Evolutionary conservation across 2,329 filamentous ascomycete species (phyloP).

Genomic region (Fusarium sp.): DNA sequence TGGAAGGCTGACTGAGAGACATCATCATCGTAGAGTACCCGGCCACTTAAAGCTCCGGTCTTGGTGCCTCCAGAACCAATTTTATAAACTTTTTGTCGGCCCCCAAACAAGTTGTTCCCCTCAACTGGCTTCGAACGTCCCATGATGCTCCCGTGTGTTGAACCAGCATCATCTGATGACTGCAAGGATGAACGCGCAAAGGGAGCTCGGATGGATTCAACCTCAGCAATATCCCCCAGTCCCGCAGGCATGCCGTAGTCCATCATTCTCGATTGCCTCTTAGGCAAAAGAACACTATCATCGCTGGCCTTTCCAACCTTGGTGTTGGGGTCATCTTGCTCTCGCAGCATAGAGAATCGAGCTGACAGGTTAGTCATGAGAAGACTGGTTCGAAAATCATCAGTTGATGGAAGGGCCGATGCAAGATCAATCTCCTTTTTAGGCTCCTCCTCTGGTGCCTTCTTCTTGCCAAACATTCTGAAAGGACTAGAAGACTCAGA

Average conservation of each 20-base stretch:
- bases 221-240: constrained; percentile 89
- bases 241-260: constrained; percentile 72
- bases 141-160: constrained; percentile 78
- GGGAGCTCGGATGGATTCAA: constrained; percentile 78
- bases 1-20: constrained; percentile 86
- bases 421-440: constrained; percentile 78
- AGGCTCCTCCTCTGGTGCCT: constrained; percentile 64
- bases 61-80: constrained; percentile 68
- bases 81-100: constrained; percentile 94
- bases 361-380: constrained; percentile 95
- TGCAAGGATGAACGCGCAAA: constrained; percentile 73
- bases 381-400: constrained; percentile 95
- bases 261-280: constrained; percentile 79
- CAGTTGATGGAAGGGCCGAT: constrained; percentile 78
- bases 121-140: constrained; percentile 82
- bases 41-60: constrained; percentile 68
- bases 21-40: constrained; percentile 87
- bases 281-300: constrained; percentile 88
- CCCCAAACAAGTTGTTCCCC: constrained; percentile 93
- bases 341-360: constrained; percentile 94
- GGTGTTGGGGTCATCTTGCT: constrained; percentile 91
- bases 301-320: constrained; percentile 94
- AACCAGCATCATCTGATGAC: constrained; percentile 77
- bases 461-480: constrained; percentile 67
- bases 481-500: constrained; percentile 65